Evolutionary conservation across 2,329 filamentous ascomycete species (phyloP), one percentile per base, ranked within the genome.

Genomic region (Tolypocladium album): DNA sequence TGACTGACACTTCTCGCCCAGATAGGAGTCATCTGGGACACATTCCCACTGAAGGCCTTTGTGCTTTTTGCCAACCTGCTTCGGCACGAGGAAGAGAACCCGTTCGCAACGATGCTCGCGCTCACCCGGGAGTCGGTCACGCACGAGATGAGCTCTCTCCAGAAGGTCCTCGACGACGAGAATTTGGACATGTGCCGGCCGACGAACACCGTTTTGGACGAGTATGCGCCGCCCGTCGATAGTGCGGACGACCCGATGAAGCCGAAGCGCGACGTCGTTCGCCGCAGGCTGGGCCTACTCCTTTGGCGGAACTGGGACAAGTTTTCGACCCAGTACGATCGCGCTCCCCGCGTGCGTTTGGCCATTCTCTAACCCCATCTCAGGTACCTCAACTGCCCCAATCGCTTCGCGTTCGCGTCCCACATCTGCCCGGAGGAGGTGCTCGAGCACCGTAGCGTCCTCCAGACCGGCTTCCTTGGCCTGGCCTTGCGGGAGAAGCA

Each of bases 221-320:
- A 62, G 20, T 59, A 64, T 3, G 64, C 64, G 9, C 67, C 67
- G 13, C 65, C 62, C 0, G n/a, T 65, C 4, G 9, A 17, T 2
- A 34, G 7, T 6, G 52, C 9, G 3, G 39, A 38, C 9, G 45
- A 60, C 1, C 22, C 13, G 27, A 31, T 5, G 0, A 4, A n/a
- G 2, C 5, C 27, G 27, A 42, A 39, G 12, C 47, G 27, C 5
- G 31, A 45, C 9, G 57, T 36, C n/a, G 42, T 55, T 1, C 67
- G 65, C 22, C 68, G 68, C 8, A 56, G 42, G 12, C 20, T 65
- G 11, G 66, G 64, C 2, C 56, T 69, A 12, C 5, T 68, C 8
- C 43, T 67, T 39, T 68, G 66, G 65, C 65, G 67, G 1, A 65
- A 66, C 55, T 69, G 67, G 68, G 65, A 68, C 34, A 61, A 57